Evolutionary conservation across 176 grass and related monocot genomes (phyloP).

Genomic region (Carex scoparia): DNA sequence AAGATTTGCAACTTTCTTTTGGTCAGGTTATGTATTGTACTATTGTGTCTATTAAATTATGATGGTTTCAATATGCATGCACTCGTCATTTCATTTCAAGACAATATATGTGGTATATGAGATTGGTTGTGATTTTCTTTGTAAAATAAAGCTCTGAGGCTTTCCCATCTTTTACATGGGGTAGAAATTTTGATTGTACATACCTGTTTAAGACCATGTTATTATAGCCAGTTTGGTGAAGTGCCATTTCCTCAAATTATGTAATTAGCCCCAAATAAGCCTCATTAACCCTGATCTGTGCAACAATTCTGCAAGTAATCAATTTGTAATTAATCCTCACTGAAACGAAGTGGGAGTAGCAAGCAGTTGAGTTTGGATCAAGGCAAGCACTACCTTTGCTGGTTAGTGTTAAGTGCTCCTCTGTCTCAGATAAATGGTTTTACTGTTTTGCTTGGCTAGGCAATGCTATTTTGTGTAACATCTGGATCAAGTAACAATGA

Average conservation of each 20-base stretch:
- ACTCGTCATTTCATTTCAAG: not conserved
- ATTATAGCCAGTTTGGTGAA: not conserved
- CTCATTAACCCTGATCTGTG: not conserved
- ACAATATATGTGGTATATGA: not conserved
- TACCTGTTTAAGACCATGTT: not conserved
- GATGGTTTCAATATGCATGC: conserved; percentile 10
- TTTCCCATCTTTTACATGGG: not conserved
- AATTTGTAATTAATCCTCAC: not conserved
- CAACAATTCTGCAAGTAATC: not conserved
- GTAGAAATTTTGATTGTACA: not conserved
- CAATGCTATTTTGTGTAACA: not conserved
- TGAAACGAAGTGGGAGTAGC: not conserved
- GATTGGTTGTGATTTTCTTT: not conserved
- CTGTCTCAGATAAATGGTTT: not conserved
- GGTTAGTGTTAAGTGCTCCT: not conserved
- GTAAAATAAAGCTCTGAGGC: not conserved
- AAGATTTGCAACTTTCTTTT: conserved; percentile 5
- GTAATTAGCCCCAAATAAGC: not conserved
- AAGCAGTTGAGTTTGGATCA: not conserved
- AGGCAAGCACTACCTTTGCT: not conserved
- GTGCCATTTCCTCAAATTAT: not conserved
- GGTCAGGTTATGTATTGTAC: not conserved
- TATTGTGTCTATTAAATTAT: not conserved
- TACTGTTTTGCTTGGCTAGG: not conserved
- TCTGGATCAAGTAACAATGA: not conserved